Evolutionary conservation across 129 eudicot genomes (phyloP), one percentile per base, ranked within the genome.

Genomic region (Saposhnikovia divaricata): DNA sequence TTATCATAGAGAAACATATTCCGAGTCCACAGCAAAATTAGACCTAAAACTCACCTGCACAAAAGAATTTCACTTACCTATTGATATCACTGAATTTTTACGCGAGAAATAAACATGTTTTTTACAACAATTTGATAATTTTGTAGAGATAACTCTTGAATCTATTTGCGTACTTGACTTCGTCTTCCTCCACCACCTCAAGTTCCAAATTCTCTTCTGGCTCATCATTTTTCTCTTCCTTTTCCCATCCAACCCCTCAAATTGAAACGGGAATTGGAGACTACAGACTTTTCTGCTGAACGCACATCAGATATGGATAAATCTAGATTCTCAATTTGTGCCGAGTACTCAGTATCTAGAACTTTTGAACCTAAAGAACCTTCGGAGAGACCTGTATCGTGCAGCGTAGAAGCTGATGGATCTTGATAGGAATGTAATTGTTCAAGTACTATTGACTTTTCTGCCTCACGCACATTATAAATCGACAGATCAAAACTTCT

Each of bases 181-280:
- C 91, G 18, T 93, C 92, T 82, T 89, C 98, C 8, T 83, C 96
- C 5, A 88, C 91, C 31, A 79, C 91, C 6, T 61, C 90, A 19
- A 55, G 85, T 14, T 73, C 85, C 28, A 78, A 87, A 10, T 78
- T 87, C 1, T 80, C 83, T 74, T 85, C 88, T 28, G 13, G 72
- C 8, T 66, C 72, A 28, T 66, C 4, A 28, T 86, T 86, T 5
- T 84, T 79, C 23, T 86, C 90, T 0, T 83, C 92, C 0, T 88
- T 91, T 75, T 88, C 97, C 77, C 85, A 90, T 2, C 94, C 97
- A 68, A 91, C 87, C 23, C 90, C 91, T 46, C 50, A 15, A 11
- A 11, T 46, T 12, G 8, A 46, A 46, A 46, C 12, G 3, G 50
- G 50, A 46, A 46, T 13, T 11, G 50, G 3, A 46, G 50, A 46